Conservation (phyloP, 768 basidiomycete species). For the Tephrocybe rancida region DNA sequence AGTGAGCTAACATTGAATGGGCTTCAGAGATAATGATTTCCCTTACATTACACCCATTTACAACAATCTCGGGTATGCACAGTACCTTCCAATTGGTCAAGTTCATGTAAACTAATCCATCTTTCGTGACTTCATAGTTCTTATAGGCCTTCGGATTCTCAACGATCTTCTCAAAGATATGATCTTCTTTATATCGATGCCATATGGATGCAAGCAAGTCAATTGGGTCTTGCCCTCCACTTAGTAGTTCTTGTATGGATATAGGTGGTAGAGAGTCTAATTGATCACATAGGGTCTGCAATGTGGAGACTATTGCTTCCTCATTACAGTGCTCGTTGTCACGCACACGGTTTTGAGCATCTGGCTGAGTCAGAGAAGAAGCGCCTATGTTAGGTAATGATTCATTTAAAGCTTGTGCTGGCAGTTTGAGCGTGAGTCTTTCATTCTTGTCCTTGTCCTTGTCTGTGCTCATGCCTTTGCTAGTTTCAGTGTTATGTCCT, state of each 20-base stretch:
- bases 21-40: constrained; percentile 18
- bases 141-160: constrained; percentile 5
- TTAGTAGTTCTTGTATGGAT: constrained; percentile 3
- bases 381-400: too few relatives aligned
- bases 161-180: constrained; percentile 28
- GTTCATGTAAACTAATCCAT: constrained; percentile 18
- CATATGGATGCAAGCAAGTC: constrained; percentile 1
- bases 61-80: constrained; percentile 28
- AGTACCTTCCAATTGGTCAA: constrained; percentile 1
- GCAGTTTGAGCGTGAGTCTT: too few relatives aligned
- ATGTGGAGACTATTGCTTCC: too few relatives aligned
- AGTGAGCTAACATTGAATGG: background rate
- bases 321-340: too few relatives aligned
- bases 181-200: constrained; percentile 26
- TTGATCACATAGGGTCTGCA: background rate
- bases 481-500: too few relatives aligned
- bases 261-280: background rate
- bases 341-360: too few relatives aligned
- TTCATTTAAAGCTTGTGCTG: too few relatives aligned
- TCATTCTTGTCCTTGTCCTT: too few relatives aligned
- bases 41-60: constrained; percentile 16
- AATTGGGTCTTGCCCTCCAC: constrained; percentile 1
- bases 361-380: too few relatives aligned
- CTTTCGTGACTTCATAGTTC: constrained; percentile 29
- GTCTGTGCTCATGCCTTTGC: too few relatives aligned